Evolutionary conservation across 345 rosid genomes (phyloP).

Genomic region (Toxicodendron radicans): DNA sequence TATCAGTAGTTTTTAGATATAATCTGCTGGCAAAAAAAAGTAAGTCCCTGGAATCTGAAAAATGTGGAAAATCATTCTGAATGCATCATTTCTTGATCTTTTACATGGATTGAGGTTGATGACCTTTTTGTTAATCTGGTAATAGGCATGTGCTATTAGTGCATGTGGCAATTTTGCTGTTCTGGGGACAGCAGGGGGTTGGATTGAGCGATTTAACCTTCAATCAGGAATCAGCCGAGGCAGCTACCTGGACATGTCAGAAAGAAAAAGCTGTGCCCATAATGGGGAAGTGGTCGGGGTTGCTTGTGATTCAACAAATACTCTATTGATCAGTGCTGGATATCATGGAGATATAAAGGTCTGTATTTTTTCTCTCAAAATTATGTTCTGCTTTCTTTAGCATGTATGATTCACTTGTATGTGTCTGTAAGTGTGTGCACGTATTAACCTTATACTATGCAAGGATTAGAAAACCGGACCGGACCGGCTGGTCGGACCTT

Average conservation of each 20-base stretch:
- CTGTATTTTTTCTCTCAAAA: slow-evolving; percentile 9
- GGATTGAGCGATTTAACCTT: slow-evolving; percentile 92
- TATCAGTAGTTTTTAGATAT: neutral
- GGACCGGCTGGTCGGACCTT: too few species aligned
- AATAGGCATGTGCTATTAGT: slow-evolving; percentile 87
- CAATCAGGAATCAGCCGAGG: slow-evolving; percentile 97
- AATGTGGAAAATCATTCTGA: neutral
- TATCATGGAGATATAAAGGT: slow-evolving; percentile 90
- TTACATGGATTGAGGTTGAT: neutral
- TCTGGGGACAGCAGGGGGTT: slow-evolving; percentile 89
- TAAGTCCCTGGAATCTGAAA: slow-evolving; percentile 7
- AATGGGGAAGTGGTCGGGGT: slow-evolving; percentile 84
- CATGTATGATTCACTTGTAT: neutral
- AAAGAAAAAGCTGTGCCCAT: slow-evolving; percentile 59
- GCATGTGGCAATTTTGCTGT: slow-evolving; percentile 97
- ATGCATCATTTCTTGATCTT: neutral
- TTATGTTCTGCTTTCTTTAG: neutral
- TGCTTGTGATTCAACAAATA: slow-evolving; percentile 93
- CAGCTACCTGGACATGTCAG: slow-evolving; percentile 63
- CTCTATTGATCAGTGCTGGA: slow-evolving; percentile 91
- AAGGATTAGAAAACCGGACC: too few species aligned
- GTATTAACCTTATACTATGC: neutral
- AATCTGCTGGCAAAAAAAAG: neutral
- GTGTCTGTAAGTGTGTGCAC: neutral
- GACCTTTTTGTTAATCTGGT: slow-evolving; percentile 13